These are phyloP conservation scores for Pterocarpus santalinus DNA, from an alignment of 306 rosid genomes.

Conservation along the genomic window DNA sequence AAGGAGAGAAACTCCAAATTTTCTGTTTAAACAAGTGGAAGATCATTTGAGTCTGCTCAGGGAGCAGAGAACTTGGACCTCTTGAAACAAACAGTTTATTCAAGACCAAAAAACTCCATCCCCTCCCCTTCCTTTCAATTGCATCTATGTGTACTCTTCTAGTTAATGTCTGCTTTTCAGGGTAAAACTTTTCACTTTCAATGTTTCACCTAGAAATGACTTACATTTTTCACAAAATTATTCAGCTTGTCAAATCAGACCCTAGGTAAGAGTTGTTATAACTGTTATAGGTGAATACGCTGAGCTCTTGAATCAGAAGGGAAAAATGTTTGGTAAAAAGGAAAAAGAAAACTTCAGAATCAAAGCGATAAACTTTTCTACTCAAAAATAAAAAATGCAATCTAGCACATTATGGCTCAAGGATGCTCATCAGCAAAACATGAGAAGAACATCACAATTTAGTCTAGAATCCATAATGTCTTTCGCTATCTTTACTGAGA, in stretches of 20 bases:
- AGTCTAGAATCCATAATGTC: background rate
- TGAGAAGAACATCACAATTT: background rate
- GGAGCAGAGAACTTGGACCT: slow-evolving; percentile 71
- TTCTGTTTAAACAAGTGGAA: slow-evolving; percentile 70
- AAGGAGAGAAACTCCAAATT: slow-evolving; percentile 56
- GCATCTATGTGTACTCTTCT: slow-evolving; percentile 32
- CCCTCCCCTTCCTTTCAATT: slow-evolving; percentile 41
- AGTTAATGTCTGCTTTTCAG: slow-evolving; percentile 43
- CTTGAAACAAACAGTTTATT: slow-evolving; percentile 45
- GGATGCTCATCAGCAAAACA: background rate
- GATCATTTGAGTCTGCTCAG: slow-evolving; percentile 60
- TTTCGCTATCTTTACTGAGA: background rate
- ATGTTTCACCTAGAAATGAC: slow-evolving; percentile 47
- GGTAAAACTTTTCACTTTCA: slow-evolving; percentile 43
- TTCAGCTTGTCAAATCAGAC: slow-evolving; percentile 24
- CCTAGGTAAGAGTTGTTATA: background rate
- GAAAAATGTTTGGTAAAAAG: background rate
- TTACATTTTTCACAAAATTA: slow-evolving; percentile 39
- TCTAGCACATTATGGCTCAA: background rate
- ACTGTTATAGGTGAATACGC: background rate
- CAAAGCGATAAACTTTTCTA: background rate
- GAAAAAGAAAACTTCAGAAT: background rate
- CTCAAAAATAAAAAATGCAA: background rate
- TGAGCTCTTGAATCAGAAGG: background rate
- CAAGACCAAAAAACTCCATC: slow-evolving; percentile 73